phyloP scores from a whole-genome alignment of 768 basidiomycete genomes.

The Psilocybe subaeruginosa region DNA sequence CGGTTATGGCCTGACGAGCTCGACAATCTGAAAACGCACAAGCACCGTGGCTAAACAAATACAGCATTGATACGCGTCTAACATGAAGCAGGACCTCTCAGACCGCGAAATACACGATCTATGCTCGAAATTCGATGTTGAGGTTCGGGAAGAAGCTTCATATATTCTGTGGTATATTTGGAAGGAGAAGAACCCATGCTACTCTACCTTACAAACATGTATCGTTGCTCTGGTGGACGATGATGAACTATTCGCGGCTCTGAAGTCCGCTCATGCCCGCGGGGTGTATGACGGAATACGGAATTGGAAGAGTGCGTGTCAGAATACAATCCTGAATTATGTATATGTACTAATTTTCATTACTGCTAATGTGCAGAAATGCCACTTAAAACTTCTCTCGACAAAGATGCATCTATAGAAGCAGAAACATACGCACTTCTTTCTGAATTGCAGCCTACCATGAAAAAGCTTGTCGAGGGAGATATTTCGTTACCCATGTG shows the following conservation, averaged over 20 bases:
- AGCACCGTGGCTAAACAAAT: neutral
- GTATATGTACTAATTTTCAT: neutral
- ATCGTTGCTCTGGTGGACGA: conserved; percentile 33
- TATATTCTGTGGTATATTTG: conserved; percentile 43
- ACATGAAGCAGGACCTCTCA: conserved; percentile 16
- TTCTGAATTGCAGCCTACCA: conserved; percentile 31
- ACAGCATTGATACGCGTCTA: neutral
- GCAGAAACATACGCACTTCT: conserved; percentile 26
- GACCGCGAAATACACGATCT: conserved; percentile 31
- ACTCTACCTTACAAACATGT: conserved; percentile 36
- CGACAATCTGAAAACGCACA: neutral
- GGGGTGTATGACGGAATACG: conserved; percentile 35
- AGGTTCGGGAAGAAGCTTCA: conserved; percentile 42
- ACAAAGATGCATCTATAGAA: conserved; percentile 17
- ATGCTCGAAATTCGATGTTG: conserved; percentile 38
- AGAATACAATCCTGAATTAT: neutral
- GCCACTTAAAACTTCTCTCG: neutral
- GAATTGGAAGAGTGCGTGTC: conserved; percentile 32
- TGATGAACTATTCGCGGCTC: conserved; percentile 30
- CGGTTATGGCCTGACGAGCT: no score
- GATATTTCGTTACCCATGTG: conserved; percentile 35
- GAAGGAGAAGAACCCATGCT: conserved; percentile 29
- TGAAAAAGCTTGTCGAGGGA: conserved; percentile 35
- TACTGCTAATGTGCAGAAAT: conserved; percentile 4
- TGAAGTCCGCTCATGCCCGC: conserved; percentile 33